Conservation (phyloP, 768 basidiomycete genomes). For the Tulasnella sp. region DNA sequence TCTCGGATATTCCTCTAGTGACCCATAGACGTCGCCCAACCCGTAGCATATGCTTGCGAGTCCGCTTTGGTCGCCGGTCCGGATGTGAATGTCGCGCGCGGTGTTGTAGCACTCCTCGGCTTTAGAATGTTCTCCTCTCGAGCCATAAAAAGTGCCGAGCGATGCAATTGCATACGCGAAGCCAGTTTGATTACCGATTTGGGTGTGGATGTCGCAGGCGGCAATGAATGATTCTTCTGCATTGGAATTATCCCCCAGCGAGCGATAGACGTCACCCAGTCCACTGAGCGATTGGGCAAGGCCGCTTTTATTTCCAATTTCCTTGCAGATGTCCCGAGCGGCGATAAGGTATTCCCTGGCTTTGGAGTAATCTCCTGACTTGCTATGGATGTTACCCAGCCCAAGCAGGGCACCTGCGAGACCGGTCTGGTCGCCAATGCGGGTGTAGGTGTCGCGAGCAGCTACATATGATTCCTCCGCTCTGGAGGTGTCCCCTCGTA, state of each 20-base stretch:
- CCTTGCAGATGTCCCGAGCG: not conserved
- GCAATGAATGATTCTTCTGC: not conserved
- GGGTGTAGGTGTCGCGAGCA: not conserved
- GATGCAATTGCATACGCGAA: too few relatives aligned
- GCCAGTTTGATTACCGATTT: too few relatives aligned
- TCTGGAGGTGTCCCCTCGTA: not conserved
- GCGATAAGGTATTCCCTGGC: not conserved
- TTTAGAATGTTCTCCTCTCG: not conserved
- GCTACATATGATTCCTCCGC: not conserved
- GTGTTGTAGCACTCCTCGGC: not conserved
- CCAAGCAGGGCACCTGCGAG: not conserved
- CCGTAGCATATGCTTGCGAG: not conserved
- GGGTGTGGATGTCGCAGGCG: not conserved
- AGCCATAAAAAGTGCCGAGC: not conserved
- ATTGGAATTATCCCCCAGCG: not conserved
- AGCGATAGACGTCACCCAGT: not conserved
- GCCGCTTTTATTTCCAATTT: not conserved
- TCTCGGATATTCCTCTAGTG: not conserved
- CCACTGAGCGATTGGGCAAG: not conserved
- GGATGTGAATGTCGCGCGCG: not conserved
- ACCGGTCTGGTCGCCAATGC: not conserved
- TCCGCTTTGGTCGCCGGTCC: not conserved
- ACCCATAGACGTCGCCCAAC: not conserved
- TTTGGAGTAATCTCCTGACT: not conserved
- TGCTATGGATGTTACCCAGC: not conserved